phyloP scores from a whole-genome alignment of 345 rosid species.

The Atalantia buxifolia region DNA sequence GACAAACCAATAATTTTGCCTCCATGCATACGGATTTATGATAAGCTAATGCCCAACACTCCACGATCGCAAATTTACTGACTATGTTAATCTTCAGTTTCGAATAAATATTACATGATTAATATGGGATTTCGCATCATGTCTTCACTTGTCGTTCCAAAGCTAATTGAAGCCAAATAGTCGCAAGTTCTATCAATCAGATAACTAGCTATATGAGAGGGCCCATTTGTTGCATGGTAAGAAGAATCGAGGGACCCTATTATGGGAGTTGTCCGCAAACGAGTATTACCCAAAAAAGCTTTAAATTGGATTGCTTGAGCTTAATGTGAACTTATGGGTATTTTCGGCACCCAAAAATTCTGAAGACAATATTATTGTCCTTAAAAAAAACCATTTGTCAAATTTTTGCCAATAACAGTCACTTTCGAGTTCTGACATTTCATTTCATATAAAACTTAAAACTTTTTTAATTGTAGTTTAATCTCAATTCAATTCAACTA shows the following conservation, averaged over 20 bases:
- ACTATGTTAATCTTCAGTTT: background rate
- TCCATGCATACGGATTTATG: background rate
- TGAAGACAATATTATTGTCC: background rate
- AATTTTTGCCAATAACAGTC: background rate
- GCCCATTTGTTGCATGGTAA: conserved; percentile 27
- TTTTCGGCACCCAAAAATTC: background rate
- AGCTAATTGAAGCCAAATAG: conserved; percentile 14
- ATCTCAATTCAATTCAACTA: background rate
- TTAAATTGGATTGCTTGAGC: conserved; percentile 4
- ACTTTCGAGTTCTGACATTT: conserved; percentile 2
- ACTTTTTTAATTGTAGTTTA: background rate
- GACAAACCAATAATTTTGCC: conserved; percentile 13
- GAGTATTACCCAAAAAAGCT: background rate
- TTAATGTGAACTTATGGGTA: background rate
- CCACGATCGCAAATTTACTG: background rate
- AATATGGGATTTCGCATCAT: conserved; percentile 29
- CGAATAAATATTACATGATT: conserved; percentile 16
- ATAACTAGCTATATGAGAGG: conserved; percentile 20
- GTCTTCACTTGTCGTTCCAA: conserved; percentile 30
- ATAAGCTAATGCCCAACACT: background rate
- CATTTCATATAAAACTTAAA: background rate
- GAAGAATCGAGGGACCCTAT: conserved; percentile 17
- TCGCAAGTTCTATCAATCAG: conserved; percentile 28
- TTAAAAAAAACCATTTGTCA: background rate
- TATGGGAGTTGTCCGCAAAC: background rate